phyloP scores from a whole-genome alignment of 306 rosid genomes.

The Mimosa pudica region DNA sequence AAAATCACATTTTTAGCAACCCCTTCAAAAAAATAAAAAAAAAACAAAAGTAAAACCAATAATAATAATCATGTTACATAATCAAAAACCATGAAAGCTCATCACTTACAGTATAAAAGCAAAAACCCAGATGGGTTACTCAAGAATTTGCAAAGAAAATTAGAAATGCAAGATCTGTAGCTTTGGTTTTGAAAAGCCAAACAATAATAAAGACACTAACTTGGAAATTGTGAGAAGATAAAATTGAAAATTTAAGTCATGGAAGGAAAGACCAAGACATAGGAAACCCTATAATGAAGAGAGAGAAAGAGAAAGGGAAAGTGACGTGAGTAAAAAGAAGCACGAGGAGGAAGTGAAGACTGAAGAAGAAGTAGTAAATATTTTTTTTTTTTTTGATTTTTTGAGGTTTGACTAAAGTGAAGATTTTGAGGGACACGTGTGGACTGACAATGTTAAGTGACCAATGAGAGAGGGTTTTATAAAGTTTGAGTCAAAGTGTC shows the following conservation, averaged over 20 bases:
- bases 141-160: slow-evolving; percentile 18
- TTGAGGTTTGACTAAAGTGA: slow-evolving; percentile 18
- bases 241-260: background rate
- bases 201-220: slow-evolving; percentile 24
- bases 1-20: background rate
- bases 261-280: background rate
- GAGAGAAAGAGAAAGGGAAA: background rate
- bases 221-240: slow-evolving; percentile 19
- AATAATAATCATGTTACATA: slow-evolving; percentile 1
- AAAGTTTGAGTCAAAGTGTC: background rate
- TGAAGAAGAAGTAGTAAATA: background rate
- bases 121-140: background rate
- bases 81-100: slow-evolving; percentile 26
- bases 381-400: background rate
- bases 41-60: slow-evolving; percentile 3
- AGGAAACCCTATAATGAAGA: slow-evolving; percentile 9
- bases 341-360: slow-evolving; percentile 28
- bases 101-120: slow-evolving; percentile 1
- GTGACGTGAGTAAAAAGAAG: slow-evolving; percentile 24
- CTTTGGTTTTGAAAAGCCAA: slow-evolving; percentile 35
- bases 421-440: slow-evolving; percentile 31
- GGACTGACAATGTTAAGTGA: background rate
- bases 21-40: slow-evolving; percentile 4
- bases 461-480: background rate
- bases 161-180: slow-evolving; percentile 28